These are phyloP conservation scores for Cladophialophora yegresii DNA, from an alignment of 2,329 filamentous ascomycete genomes.

Conservation along the genomic window DNA sequence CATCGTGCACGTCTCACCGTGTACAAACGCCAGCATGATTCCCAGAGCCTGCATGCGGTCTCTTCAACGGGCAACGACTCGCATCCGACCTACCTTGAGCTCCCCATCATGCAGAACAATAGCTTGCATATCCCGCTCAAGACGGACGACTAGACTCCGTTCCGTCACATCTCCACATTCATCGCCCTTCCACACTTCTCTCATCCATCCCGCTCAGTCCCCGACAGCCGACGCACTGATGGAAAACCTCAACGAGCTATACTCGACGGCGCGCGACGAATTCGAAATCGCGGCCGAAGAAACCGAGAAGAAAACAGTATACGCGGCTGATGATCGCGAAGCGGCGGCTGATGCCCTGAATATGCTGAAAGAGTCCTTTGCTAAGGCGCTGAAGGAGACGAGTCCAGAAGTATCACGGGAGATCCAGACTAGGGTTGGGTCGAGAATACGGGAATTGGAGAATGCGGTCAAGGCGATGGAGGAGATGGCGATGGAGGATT, in stretches of 20 bases:
- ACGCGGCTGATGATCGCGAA: constrained; percentile 57
- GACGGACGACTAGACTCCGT: background rate
- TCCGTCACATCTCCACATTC: constrained; percentile 1
- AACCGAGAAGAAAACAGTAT: constrained; percentile 56
- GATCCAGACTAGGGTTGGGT: constrained; percentile 54
- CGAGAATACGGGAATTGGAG: constrained; percentile 57
- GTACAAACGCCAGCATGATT: constrained; percentile 5
- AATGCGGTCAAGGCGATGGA: constrained; percentile 55
- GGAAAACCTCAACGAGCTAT: constrained; percentile 37
- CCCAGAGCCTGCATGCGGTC: constrained; percentile 2
- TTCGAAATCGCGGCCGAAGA: constrained; percentile 50
- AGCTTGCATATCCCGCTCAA: background rate
- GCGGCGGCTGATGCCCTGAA: constrained; percentile 57
- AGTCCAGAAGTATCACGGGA: constrained; percentile 51
- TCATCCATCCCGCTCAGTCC: constrained; percentile 22
- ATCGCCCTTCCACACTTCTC: constrained; percentile 28
- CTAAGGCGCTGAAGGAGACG: constrained; percentile 45
- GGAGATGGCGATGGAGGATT: constrained; percentile 53
- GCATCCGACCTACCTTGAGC: background rate
- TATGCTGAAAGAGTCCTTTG: constrained; percentile 52
- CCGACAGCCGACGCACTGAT: constrained; percentile 37
- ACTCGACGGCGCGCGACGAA: constrained; percentile 37
- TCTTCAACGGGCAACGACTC: background rate
- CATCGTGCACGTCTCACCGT: background rate
- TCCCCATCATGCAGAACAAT: constrained; percentile 3